Percentiles rank a stretch among this genome's conserved stretches.
These are phyloP conservation scores for Jatropha multifida DNA, from an alignment of 441 rosid genomes.

Conservation along the genomic window DNA sequence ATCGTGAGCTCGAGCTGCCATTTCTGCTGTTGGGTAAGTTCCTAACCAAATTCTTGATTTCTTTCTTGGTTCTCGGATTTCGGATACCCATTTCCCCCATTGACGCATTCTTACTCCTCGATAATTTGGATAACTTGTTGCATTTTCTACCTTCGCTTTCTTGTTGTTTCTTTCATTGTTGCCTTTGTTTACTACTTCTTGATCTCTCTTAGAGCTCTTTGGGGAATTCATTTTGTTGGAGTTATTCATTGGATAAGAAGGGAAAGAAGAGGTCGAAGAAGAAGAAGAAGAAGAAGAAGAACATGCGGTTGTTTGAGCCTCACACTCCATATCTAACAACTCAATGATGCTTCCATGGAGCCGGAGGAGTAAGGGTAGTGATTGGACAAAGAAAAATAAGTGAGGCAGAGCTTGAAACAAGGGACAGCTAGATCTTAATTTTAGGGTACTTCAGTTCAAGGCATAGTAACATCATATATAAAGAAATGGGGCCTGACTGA, in stretches of 20 bases:
- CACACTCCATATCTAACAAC: neutral
- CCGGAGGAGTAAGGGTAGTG: neutral
- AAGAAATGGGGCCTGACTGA: neutral
- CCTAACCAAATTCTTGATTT: constrained; percentile 86
- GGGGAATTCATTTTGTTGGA: neutral
- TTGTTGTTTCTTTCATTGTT: constrained; percentile 4
- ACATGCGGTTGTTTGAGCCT: constrained; percentile 11
- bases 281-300: constrained; percentile 7
- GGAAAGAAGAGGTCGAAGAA: constrained; percentile 4
- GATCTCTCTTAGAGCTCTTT: constrained; percentile 14
- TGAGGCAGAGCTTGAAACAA: neutral
- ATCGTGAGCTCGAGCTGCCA: constrained; percentile 90
- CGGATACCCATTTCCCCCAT: constrained; percentile 94
- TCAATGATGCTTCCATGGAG: neutral
- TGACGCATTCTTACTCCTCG: constrained; percentile 78
- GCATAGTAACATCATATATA: neutral
- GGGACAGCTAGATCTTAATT: neutral
- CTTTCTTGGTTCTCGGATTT: constrained; percentile 70
- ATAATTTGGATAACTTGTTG: constrained; percentile 42
- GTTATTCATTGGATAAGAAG: neutral
- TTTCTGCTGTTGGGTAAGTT: constrained; percentile 65
- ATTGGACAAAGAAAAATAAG: neutral
- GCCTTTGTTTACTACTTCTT: constrained; percentile 5
- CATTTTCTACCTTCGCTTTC: constrained; percentile 24
- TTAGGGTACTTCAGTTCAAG: neutral